Percentiles rank a stretch among this genome's conserved stretches.
phyloP scores from a whole-genome alignment of 352 stramenopile species.

The Pythium insidiosum region DNA sequence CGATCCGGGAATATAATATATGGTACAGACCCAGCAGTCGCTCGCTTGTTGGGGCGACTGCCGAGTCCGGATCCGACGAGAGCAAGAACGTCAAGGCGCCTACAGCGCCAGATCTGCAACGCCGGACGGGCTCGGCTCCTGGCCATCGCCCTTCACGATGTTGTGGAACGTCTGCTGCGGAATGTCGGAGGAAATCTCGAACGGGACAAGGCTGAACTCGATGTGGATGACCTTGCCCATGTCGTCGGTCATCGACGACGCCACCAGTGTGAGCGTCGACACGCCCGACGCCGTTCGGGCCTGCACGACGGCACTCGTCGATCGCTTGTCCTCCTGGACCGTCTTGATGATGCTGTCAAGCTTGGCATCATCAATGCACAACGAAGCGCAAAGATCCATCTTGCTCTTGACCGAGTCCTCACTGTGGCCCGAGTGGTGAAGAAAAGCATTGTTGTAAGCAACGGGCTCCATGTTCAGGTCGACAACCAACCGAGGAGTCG shows the following conservation, averaged over 20 bases:
- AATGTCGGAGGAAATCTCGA: slow-evolving; percentile 43
- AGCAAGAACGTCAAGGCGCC: not conserved
- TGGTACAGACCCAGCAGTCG: slow-evolving; percentile 10
- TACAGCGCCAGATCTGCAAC: slow-evolving; percentile 46
- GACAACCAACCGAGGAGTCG: slow-evolving; percentile 43
- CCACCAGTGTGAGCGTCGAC: slow-evolving; percentile 44
- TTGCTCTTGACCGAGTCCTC: slow-evolving; percentile 32
- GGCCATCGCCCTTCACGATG: slow-evolving; percentile 22
- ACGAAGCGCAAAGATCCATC: slow-evolving; percentile 22
- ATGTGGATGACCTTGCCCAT: slow-evolving; percentile 32
- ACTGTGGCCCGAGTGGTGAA: slow-evolving; percentile 29
- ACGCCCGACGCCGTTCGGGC: slow-evolving; percentile 32
- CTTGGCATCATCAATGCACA: slow-evolving; percentile 44
- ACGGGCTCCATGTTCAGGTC: slow-evolving; percentile 42
- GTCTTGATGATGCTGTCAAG: slow-evolving; percentile 37
- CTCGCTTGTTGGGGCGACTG: not conserved
- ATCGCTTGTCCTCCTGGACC: slow-evolving; percentile 28
- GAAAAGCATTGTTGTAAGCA: slow-evolving; percentile 50
- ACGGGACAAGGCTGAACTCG: slow-evolving; percentile 58
- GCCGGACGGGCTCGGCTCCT: slow-evolving; percentile 46
- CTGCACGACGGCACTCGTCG: slow-evolving; percentile 42
- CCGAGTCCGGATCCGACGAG: not conserved
- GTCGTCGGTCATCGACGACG: slow-evolving; percentile 51
- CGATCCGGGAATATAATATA: slow-evolving; percentile 17
- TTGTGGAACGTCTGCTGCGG: slow-evolving; percentile 8